Percentiles rank a stretch among this genome's conserved stretches.
phyloP scores from a whole-genome alignment of 768 basidiomycete genomes.

The Chlorophyllum brunneum region DNA sequence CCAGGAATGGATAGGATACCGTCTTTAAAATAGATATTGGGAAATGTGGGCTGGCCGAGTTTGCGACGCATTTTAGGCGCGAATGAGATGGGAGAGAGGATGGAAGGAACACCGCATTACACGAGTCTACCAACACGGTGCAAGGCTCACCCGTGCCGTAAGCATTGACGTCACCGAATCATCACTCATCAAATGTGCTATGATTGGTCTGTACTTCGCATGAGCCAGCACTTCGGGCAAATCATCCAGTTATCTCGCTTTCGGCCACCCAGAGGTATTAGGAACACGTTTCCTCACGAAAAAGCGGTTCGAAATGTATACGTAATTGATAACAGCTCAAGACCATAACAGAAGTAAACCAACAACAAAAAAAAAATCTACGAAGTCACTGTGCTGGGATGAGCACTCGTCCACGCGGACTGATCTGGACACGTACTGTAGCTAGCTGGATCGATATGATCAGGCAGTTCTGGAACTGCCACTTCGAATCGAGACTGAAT shows the following conservation, averaged over 20 bases:
- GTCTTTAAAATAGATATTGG: constrained; percentile 57
- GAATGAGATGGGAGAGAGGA: not conserved
- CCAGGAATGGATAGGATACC: constrained; percentile 63
- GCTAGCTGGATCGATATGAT: constrained; percentile 88
- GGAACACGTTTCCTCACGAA: too few species aligned
- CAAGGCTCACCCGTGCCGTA: not conserved
- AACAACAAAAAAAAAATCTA: constrained; percentile 27
- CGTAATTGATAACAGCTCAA: constrained; percentile 23
- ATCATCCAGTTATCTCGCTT: not conserved
- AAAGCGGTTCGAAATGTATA: not conserved
- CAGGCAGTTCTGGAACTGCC: constrained; percentile 91
- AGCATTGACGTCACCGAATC: constrained; percentile 15
- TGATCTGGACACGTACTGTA: constrained; percentile 68
- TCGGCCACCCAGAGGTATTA: not conserved
- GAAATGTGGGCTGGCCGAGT: constrained; percentile 52
- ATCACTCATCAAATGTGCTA: not conserved
- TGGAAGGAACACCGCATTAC: not conserved
- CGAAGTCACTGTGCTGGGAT: constrained; percentile 41
- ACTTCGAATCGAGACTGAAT: constrained; percentile 98
- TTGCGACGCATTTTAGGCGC: constrained; percentile 45
- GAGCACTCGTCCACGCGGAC: constrained; percentile 2
- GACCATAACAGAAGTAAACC: constrained; percentile 9
- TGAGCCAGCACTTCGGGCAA: too few species aligned
- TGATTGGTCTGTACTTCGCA: too few species aligned
- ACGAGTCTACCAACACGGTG: not conserved